Evolutionary conservation across 495 filamentous ascomycete genomes (phyloP), one percentile per base, ranked within the genome.

Genomic region (Haplographium delicatum): DNA sequence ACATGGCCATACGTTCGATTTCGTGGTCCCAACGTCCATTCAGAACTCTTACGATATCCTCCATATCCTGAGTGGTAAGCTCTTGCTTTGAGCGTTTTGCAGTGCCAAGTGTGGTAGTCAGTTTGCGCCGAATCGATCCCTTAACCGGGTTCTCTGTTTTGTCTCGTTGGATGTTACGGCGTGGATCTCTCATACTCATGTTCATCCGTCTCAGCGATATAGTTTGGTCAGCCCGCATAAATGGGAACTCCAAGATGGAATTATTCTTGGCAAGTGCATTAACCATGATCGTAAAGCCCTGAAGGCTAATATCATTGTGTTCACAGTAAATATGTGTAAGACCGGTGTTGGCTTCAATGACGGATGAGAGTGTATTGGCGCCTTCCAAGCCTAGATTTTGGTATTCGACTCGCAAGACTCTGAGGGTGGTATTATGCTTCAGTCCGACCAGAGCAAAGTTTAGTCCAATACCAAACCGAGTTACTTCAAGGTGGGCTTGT

Each of bases 401-500:
- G 53, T 67, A 78, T 62, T 91, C 85, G 45, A 98, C 82, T 20
- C 81, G 77, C 33, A 98, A 71, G 22, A 89, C 77, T 35, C 80
- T 82, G 16, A 98, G 66, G 0, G 85, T 79, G 19, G 63, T 81
- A 66, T 96, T 96, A 44, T 78, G 68, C 49, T 82, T 83, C 49
- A 98, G 69, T 2, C 90, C 88, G 6, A 74, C 74, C 48, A 98
- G 69, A 9, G 89, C 86, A 34, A 82, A 74, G 27, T 85, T 89
- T 44, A 96, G 78, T 3, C 89, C 89, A 53, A 81, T 83, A 16
- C 91, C 90, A 28, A 96, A 82, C 35, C 86, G 81, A 1, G 87
- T 84, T 38, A 88, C 86, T 62, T 96, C 93, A 20, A 96, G 72
- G 60, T 91, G 84, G 6, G 89, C 86, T 55, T 85, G 85, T 62